phyloP scores from a whole-genome alignment of 805 yeast species.

The Clavispora phyllophila region DNA sequence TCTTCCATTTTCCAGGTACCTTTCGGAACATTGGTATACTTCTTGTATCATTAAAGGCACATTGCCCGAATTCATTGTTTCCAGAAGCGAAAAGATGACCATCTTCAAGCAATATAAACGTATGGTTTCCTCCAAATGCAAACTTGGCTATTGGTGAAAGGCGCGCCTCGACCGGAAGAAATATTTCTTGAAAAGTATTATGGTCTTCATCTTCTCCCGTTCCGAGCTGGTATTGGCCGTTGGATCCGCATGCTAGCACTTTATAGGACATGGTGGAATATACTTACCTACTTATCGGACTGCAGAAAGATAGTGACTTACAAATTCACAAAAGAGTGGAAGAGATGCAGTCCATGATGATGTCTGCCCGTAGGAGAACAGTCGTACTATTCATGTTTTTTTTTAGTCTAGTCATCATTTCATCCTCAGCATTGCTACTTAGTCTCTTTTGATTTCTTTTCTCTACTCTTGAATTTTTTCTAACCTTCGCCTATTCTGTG shows the following conservation, averaged over 20 bases:
- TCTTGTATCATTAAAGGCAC: conserved; percentile 24
- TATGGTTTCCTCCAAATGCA: conserved; percentile 85
- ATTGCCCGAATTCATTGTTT: conserved; percentile 51
- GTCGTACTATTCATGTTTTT: no score
- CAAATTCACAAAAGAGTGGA: no score
- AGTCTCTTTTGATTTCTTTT: no score
- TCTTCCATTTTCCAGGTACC: conserved; percentile 32
- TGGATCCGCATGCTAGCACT: conserved; percentile 71
- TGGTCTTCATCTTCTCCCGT: conserved; percentile 46
- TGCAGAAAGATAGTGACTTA: not conserved
- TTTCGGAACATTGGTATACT: conserved; percentile 13
- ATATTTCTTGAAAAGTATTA: conserved; percentile 11
- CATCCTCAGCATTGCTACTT: no score
- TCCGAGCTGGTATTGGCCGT: conserved; percentile 77
- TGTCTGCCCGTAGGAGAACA: no score
- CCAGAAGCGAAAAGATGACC: conserved; percentile 62
- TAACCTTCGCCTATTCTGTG: no score
- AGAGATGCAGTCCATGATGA: not conserved
- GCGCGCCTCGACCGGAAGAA: conserved; percentile 18
- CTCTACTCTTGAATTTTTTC: no score
- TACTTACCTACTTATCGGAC: not conserved
- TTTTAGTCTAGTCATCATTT: no score
- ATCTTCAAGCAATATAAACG: conserved; percentile 48
- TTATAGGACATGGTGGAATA: conserved; percentile 9
- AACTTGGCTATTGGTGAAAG: conserved; percentile 26